A percentile compares a stretch with the other conserved stretches of the same genome.
These are phyloP conservation scores for Clarireedia hainanense DNA, from an alignment of 2,329 filamentous ascomycete species.

Conservation along the genomic window DNA sequence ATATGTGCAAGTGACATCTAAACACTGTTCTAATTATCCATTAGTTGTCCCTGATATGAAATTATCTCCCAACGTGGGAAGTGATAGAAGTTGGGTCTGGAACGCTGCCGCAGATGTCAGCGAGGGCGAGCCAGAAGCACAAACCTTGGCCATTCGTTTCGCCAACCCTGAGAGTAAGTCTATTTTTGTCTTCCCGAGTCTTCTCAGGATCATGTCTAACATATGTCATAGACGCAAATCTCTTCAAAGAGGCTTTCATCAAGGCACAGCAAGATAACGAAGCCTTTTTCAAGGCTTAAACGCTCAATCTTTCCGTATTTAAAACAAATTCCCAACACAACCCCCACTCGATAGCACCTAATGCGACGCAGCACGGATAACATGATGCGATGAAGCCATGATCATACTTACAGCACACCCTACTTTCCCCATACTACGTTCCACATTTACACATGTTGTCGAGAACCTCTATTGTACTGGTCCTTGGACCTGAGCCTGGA, in stretches of 20 bases:
- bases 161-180: conserved; percentile 91
- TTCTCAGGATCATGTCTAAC: conserved; percentile 16
- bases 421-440: conserved; percentile 12
- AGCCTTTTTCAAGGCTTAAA: conserved; percentile 59
- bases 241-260: conserved; percentile 96
- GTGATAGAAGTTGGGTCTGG: conserved; percentile 99
- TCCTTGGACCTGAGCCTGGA: conserved; percentile 16
- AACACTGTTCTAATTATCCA: conserved; percentile 14
- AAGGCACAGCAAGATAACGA: conserved; percentile 97
- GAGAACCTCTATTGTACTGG: conserved; percentile 18
- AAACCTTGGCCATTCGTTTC: conserved; percentile 94
- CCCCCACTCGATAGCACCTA: conserved; percentile 13
- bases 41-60: conserved; percentile 97
- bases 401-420: conserved; percentile 17
- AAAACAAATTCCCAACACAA: conserved; percentile 12
- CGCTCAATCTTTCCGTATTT: conserved; percentile 7
- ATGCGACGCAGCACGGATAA: conserved; percentile 15
- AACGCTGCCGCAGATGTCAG: conserved; percentile 96
- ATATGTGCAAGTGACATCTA: background rate
- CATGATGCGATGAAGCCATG: conserved; percentile 22
- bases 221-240: conserved; percentile 67
- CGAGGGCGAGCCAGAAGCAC: conserved; percentile 93
- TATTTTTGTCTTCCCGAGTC: background rate
- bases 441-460: conserved; percentile 19
- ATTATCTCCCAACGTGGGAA: conserved; percentile 94